A percentile compares a stretch with the other conserved stretches of the same genome.
Conservation (phyloP, 2,329 filamentous ascomycete species). For the Fusarium sublunatum region DNA sequence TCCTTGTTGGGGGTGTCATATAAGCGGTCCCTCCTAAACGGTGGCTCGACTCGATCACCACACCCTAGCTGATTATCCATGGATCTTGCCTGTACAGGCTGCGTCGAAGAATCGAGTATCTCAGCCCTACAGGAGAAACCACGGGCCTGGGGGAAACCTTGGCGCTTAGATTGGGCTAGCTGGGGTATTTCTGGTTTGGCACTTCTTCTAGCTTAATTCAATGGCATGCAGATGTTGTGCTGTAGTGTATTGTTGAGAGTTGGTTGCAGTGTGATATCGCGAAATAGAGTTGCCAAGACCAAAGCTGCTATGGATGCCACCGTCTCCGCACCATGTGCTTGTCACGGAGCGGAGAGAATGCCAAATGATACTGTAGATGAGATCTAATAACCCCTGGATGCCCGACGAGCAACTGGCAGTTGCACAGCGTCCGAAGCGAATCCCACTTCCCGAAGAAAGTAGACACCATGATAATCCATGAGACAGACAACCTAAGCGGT, state of each 20-base stretch:
- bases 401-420: slow-evolving; percentile 19
- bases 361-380: slow-evolving; percentile 28
- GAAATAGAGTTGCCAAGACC: slow-evolving; percentile 23
- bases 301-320: slow-evolving; percentile 17
- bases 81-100: slow-evolving; percentile 35
- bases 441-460: slow-evolving; percentile 4
- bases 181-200: not conserved
- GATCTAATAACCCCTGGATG: slow-evolving; percentile 30
- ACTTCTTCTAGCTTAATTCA: slow-evolving; percentile 10
- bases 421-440: slow-evolving; percentile 13
- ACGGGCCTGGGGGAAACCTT: slow-evolving; percentile 4
- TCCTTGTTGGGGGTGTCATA: slow-evolving; percentile 9
- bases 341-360: slow-evolving; percentile 12
- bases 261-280: slow-evolving; percentile 13
- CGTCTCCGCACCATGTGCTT: slow-evolving; percentile 20
- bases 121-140: slow-evolving; percentile 36
- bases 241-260: not conserved
- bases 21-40: slow-evolving; percentile 28
- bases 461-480: slow-evolving; percentile 16
- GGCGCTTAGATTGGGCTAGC: slow-evolving; percentile 3
- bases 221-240: slow-evolving; percentile 7
- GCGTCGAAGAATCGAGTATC: slow-evolving; percentile 20
- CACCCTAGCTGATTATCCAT: slow-evolving; percentile 22
- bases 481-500: slow-evolving; percentile 5
- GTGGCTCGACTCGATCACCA: slow-evolving; percentile 7